Evolutionary conservation across 2,329 filamentous ascomycete species (phyloP), one percentile per base, ranked within the genome.

Genomic region (Proliferodiscus dingleyae): DNA sequence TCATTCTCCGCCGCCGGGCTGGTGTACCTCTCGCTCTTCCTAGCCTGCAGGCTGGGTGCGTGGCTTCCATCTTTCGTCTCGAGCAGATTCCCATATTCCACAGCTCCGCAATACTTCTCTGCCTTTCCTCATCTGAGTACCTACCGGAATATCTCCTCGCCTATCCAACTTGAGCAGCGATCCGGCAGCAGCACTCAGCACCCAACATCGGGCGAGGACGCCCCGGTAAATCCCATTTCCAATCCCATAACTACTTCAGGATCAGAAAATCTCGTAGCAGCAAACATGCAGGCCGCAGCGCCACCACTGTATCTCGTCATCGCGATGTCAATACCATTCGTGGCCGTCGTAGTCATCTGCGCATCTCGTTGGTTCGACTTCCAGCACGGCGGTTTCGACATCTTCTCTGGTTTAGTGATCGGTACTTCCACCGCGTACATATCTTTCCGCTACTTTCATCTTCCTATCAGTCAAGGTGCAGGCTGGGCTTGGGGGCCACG

Each of bases 401-500:
- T 96, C 54, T 68, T 96, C 2, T 88, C 86, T 52, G 91, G 91
- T n/a, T 85, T 83, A 45, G 54, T 86, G 10, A 85, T 96, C 51
- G 91, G 91, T 7, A 75, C 83, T 11, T 67, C 81, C 36, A 78
- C 78, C 29, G 78, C 87, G 16, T 82, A 83, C 63, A 81, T 91
- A 56, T 78, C 83, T 3, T 95, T 95, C 70, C 75, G 86, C 19
- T 88, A 84, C 70, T 96, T 95, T 62, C 89, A 96, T 62, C 69
- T 93, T 8, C 88, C 89, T 1, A 81, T 95, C 51, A 72, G 71
- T 16, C 74, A 77, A n/a, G 89, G 89, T 5, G 85, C 84, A 2
- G 90, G 90, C 11, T 95, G 89, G 89, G 81, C 87, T 0, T 96
- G 89, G 90, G 89, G 85, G 2, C 83, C 89, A 0, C 75, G 90